Evolutionary conservation across 2,329 filamentous ascomycete genomes (phyloP), one percentile per base, ranked within the genome.

Genomic region (Fusarium robinianum): DNA sequence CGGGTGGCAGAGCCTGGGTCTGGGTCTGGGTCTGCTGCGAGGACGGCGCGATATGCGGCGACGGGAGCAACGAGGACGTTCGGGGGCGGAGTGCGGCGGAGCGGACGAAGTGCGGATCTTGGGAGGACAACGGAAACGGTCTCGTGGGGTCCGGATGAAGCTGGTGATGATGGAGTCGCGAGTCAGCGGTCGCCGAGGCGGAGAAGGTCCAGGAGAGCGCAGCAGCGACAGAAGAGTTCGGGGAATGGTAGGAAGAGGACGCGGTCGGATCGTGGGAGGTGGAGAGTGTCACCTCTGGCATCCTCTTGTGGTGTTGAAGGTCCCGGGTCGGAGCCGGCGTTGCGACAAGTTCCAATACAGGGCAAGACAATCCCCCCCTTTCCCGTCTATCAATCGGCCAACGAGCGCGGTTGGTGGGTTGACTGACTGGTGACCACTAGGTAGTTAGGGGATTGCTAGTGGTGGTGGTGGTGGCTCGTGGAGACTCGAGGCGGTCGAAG

Each of bases 51-150:
- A 67, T 63, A 45, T 61, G 63, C 51, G 66, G 63, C 23, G 71
- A 65, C 29, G 72, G 70, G n/a, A 74, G 62, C 39, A 76, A 64
- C 30, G 73, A 75, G 21, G 72, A 74, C 17, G 66, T 69, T 49
- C 72, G 70, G 33, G 72, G 70, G 27, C 68, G 67, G 29, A 66
- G 67, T 33, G 63, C 46, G 12, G 63, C 61, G 26, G 66, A 42
- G 30, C 60, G 60, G 27, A 57, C 60, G 46, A 63, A 52, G 41
- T 45, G 25, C 27, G 49, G 48, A 34, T 55, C 55, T 52, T 48
- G 52, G 41, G 49, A 58, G n/a, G 38, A 31, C 41, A 49, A 52
- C 10, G 50, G 46, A 21, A 48, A 33, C 27, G 47, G 52, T 51
- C 47, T 53, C 35, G 41, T 49, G 32, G 41, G 47, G 41, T 56